These are phyloP conservation scores for Colletotrichum liriopes DNA, from an alignment of 2,329 filamentous ascomycete genomes.

Conservation along the genomic window DNA sequence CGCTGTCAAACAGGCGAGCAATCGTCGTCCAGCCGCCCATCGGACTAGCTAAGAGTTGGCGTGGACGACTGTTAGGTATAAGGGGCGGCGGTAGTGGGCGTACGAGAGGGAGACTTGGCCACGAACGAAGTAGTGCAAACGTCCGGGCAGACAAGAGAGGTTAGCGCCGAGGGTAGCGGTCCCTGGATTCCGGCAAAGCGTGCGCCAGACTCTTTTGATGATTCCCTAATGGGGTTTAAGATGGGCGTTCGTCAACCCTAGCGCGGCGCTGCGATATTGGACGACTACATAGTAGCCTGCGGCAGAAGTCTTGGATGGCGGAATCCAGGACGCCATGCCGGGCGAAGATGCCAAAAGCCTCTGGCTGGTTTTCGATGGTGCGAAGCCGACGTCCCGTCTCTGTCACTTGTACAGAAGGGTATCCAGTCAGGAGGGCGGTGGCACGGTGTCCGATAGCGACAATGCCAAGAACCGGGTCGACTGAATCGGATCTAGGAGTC, in stretches of 20 bases:
- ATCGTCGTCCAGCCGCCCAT: background rate
- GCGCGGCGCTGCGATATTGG: constrained; percentile 19
- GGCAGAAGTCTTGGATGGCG: constrained; percentile 14
- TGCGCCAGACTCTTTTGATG: constrained; percentile 15
- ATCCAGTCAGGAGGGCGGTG: background rate
- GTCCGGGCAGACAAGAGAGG: constrained; percentile 5
- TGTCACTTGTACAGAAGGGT: background rate
- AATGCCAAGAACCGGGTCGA: constrained; percentile 8
- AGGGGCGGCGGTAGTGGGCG: constrained; percentile 12
- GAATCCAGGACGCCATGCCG: constrained; percentile 25
- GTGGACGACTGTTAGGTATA: constrained; percentile 5
- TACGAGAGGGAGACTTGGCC: constrained; percentile 2
- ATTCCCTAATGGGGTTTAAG: constrained; percentile 19
- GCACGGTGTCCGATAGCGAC: constrained; percentile 1
- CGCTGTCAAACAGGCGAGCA: constrained; percentile 7
- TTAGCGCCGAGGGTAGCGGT: constrained; percentile 21
- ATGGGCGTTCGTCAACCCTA: constrained; percentile 11
- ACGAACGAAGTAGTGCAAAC: constrained; percentile 27
- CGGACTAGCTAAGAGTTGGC: background rate
- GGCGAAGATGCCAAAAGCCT: constrained; percentile 13
- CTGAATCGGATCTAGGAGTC: constrained; percentile 21
- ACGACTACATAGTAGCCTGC: constrained; percentile 4
- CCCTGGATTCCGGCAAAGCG: constrained; percentile 12
- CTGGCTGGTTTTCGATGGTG: background rate
- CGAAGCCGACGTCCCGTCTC: background rate